Base-by-base conservation (phyloP, 192 early-diverging fungal species). In the Coemansia sp. region DNA sequence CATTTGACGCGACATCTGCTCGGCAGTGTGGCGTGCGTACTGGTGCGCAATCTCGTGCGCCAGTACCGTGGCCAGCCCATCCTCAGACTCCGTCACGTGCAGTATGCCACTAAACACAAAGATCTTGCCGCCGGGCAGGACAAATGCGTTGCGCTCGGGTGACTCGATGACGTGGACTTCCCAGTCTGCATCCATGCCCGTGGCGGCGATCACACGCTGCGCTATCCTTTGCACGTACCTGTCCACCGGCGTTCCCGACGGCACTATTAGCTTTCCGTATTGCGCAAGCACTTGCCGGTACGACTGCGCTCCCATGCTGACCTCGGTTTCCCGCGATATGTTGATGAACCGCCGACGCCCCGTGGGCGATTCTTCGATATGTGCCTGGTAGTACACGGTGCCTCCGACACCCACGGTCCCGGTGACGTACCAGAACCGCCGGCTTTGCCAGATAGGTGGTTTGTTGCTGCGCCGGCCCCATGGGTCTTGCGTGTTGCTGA, bases 101-200 rank as follows among this genome's bases (percentile, higher is more conserved):
- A 99, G 80, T 20, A 99, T 87, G 4, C 97, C 97, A 25, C 93
- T 93, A 64, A 97, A 99, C 31, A 99, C 97, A 87, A 99, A 99
- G 0, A 99, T 90, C 75, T 95, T 95, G 34, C 94, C 94, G 35
- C 93, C 94, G 2, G 97, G 95, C 46, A 96, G 77, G 9, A 97
- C 95, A 78, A 99, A 96, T 4, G 96, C 96, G 76, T 97, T 99
- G 66, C 76, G 84, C 72, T 95, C 87, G 2, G 86, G 84, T 26
- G 87, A 84, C 33, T 92, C 74, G 52, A 99, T 90, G 1, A 99
- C 93, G 84, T 94, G 81, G n/a, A 97, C 84, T 52, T 96, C 92
- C 97, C 97, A 99, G 7, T 92, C 74, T 15, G 86, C 85, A 12
- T 84, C 61, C 84, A 96, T 85, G 5, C 89, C 90, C 0, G 85